Evolutionary conservation across 495 filamentous ascomycete species (phyloP), one percentile per base, ranked within the genome.

Genomic region (Zalerion maritima): DNA sequence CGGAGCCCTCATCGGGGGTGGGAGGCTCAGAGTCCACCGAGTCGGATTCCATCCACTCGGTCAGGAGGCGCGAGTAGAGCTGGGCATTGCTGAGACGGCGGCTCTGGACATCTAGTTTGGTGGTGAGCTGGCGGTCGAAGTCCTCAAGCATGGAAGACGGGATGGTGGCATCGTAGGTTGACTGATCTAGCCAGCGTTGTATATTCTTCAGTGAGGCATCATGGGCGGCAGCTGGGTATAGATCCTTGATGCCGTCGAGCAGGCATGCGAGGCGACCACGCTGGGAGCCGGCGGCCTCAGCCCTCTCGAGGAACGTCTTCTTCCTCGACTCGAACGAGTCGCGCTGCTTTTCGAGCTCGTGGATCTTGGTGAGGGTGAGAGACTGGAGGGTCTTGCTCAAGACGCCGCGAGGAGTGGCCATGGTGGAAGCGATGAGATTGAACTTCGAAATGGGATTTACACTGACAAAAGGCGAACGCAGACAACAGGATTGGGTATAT

Each of bases 331-430:
- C 57, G 36, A 74, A 80, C 8, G 63, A 45, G 3, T 46, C 49
- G 19, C 65, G 64, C 36, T 77, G 66, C 31, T 75, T 73, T 7
- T 64, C 59, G 9, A 78, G 57, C 31, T 75, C 72, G 4, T 47
- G 56, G 40, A 78, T 67, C 46, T 79, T 80, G 34, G 67, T 75
- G 28, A 51, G 40, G 10, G 73, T 78, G 49, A 79, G 75, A 23
- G 69, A 73, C 38, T 69, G 60, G 18, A 80, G 56, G 9, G 73
- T 75, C 42, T 71, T 62, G 10, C 72, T 73, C 24, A 76, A 42
- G 21, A 52, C 48, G 0, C 46, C 46, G 16, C 37, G 40, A 14
- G 52, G 42, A n/a, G 48, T 40, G 6, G 52, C 40, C 52, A 54
- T 57, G 34, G 24, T 41, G 16, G 8, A 20, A 23, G 11, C n/a